Conservation (phyloP, 2,329 filamentous ascomycete species). For the Ophiostoma australiae region DNA sequence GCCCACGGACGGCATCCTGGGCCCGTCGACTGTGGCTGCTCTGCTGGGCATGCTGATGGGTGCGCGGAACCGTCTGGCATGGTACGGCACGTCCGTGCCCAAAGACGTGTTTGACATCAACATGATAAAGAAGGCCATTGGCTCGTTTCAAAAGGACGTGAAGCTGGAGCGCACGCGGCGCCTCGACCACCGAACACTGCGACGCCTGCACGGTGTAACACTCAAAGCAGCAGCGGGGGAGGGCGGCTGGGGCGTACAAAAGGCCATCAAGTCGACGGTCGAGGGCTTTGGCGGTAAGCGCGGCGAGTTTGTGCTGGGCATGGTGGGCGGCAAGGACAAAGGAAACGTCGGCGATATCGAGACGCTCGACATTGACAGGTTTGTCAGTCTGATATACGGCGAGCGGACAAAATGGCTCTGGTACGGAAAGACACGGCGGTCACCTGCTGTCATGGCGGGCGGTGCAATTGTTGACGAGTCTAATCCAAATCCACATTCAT, state of each 20-base stretch:
- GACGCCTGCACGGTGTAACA: slow-evolving; percentile 74
- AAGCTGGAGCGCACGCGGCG: slow-evolving; percentile 73
- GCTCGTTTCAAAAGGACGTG: slow-evolving; percentile 82
- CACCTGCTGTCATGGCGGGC: neutral
- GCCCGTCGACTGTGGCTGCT: slow-evolving; percentile 84
- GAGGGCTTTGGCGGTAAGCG: slow-evolving; percentile 90
- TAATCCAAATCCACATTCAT: neutral
- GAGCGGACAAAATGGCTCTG: slow-evolving; percentile 90
- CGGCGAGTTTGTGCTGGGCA: slow-evolving; percentile 92
- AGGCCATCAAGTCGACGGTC: slow-evolving; percentile 91
- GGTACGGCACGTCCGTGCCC: slow-evolving; percentile 72
- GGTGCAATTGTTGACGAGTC: neutral
- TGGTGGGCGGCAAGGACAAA: slow-evolving; percentile 81
- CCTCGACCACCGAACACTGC: slow-evolving; percentile 76
- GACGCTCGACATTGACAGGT: slow-evolving; percentile 81
- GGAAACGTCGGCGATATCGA: slow-evolving; percentile 88
- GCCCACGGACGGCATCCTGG: slow-evolving; percentile 85
- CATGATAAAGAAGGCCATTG: slow-evolving; percentile 75
- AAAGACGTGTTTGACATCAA: slow-evolving; percentile 91
- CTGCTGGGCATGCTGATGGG: slow-evolving; percentile 84
- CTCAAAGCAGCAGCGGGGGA: slow-evolving; percentile 86
- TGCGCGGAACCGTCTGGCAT: slow-evolving; percentile 81
- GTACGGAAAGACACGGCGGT: slow-evolving; percentile 70
- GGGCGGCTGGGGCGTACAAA: slow-evolving; percentile 83
- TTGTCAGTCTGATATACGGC: slow-evolving; percentile 71